These are phyloP conservation scores for Fagopyrum esculentum DNA, from an alignment of 148 eudicot genomes.

Conservation along the genomic window DNA sequence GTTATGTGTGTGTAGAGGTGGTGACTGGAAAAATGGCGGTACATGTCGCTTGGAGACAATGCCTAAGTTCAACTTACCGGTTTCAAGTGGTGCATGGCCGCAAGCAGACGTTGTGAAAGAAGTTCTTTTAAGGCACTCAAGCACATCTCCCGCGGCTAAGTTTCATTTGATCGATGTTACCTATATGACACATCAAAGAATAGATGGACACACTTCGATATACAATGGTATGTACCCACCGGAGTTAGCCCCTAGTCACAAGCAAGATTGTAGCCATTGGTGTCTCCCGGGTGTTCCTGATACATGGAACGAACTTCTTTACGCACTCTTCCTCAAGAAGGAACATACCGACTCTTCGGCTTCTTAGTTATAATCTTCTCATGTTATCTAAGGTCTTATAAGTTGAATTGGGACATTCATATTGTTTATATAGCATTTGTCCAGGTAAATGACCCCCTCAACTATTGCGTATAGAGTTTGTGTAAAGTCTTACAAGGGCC, in stretches of 20 bases:
- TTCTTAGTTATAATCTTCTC: slow-evolving; percentile 3
- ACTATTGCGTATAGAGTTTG: too few species aligned
- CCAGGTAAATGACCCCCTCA: too few species aligned
- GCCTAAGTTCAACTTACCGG: slow-evolving; percentile 40
- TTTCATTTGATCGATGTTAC: slow-evolving; percentile 56
- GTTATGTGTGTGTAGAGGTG: slow-evolving; percentile 35
- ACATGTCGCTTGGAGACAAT: slow-evolving; percentile 62
- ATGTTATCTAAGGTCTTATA: neutral
- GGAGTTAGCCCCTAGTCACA: slow-evolving; percentile 11
- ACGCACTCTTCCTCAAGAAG: slow-evolving; percentile 14
- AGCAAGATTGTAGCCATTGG: slow-evolving; percentile 82
- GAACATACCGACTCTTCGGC: neutral
- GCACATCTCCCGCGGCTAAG: slow-evolving; percentile 16
- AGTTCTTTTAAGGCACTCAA: slow-evolving; percentile 18
- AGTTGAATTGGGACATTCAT: too few species aligned
- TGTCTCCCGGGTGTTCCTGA: slow-evolving; percentile 83
- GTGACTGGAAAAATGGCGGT: slow-evolving; percentile 79
- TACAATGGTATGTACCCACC: slow-evolving; percentile 24
- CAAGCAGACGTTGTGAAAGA: slow-evolving; percentile 31
- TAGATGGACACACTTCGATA: slow-evolving; percentile 71
- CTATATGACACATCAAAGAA: slow-evolving; percentile 53
- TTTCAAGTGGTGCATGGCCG: slow-evolving; percentile 20
- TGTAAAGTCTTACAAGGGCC: too few species aligned
- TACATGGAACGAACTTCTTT: slow-evolving; percentile 73
- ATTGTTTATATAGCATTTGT: too few species aligned